Conservation (phyloP, 371 early-diverging fungal species). For the Basidiobolus meristosporus region DNA sequence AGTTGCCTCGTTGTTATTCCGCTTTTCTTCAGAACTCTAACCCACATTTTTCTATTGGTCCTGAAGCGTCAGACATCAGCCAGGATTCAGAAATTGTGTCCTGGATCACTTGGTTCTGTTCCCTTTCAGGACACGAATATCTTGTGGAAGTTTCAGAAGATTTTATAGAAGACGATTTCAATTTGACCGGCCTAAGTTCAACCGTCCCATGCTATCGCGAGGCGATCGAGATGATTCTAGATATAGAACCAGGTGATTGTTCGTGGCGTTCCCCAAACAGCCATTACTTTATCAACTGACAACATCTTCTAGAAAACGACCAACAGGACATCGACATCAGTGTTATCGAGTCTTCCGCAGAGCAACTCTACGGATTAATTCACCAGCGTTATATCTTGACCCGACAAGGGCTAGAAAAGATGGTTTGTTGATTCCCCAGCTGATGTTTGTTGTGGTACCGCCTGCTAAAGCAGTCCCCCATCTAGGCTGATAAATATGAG, state of each 20-base stretch:
- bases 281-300: too few species aligned
- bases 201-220: slow-evolving; percentile 65
- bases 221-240: slow-evolving; percentile 69
- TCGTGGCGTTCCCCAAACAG: neutral
- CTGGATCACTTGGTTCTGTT: slow-evolving; percentile 86
- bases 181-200: slow-evolving; percentile 68
- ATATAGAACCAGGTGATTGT: slow-evolving; percentile 43
- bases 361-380: slow-evolving; percentile 58
- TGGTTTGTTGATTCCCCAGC: slow-evolving; percentile 19
- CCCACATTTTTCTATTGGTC: too few species aligned
- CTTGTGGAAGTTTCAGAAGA: slow-evolving; percentile 74
- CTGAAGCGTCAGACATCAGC: too few species aligned
- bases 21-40: too few species aligned
- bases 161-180: slow-evolving; percentile 85
- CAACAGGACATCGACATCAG: slow-evolving; percentile 10
- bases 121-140: slow-evolving; percentile 62
- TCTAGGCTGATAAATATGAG: slow-evolving; percentile 44
- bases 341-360: slow-evolving; percentile 20
- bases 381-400: slow-evolving; percentile 71
- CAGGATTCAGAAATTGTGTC: slow-evolving; percentile 3
- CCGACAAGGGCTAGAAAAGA: slow-evolving; percentile 47
- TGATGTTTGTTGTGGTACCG: too few species aligned
- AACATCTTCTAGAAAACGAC: slow-evolving; percentile 7
- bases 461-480: neutral
- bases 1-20: too few species aligned